Conservation (phyloP, 2,329 filamentous ascomycete species). For the Hypoxylon sp. region DNA sequence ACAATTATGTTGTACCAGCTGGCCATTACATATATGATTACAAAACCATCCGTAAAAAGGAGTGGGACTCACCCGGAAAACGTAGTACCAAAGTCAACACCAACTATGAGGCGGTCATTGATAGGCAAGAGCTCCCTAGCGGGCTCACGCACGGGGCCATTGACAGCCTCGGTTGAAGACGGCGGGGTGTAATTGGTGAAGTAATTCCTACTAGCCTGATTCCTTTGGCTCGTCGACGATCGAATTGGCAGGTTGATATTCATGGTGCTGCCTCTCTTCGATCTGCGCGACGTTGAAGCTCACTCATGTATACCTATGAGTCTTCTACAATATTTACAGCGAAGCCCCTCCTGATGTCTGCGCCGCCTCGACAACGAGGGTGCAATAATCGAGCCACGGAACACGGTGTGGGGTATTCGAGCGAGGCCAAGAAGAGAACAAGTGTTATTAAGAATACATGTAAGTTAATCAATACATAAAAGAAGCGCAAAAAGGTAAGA, state of each 20-base stretch:
- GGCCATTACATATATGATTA: background rate
- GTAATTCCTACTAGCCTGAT: slow-evolving; percentile 68
- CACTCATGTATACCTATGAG: slow-evolving; percentile 27
- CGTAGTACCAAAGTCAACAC: slow-evolving; percentile 87
- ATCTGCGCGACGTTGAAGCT: slow-evolving; percentile 19
- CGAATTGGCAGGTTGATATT: slow-evolving; percentile 67
- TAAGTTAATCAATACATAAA: slow-evolving; percentile 7
- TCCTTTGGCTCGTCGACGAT: slow-evolving; percentile 62
- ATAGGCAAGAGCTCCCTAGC: slow-evolving; percentile 64
- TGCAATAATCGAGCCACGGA: slow-evolving; percentile 2
- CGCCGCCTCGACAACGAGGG: slow-evolving; percentile 17
- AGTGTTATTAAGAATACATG: background rate
- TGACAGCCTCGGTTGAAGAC: slow-evolving; percentile 72
- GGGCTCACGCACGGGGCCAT: slow-evolving; percentile 70
- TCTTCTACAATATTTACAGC: slow-evolving; percentile 3
- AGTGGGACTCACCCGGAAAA: slow-evolving; percentile 75
- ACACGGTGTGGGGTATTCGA: slow-evolving; percentile 10
- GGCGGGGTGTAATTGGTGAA: slow-evolving; percentile 68
- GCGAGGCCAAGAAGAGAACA: slow-evolving; percentile 3
- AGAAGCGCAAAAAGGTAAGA: slow-evolving; percentile 4
- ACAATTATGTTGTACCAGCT: background rate
- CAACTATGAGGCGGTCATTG: slow-evolving; percentile 78
- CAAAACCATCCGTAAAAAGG: slow-evolving; percentile 1
- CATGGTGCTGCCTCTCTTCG: slow-evolving; percentile 54
- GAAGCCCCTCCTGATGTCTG: slow-evolving; percentile 4